phyloP scores from a whole-genome alignment of 306 rosid genomes.

The Casuarina glauca region DNA sequence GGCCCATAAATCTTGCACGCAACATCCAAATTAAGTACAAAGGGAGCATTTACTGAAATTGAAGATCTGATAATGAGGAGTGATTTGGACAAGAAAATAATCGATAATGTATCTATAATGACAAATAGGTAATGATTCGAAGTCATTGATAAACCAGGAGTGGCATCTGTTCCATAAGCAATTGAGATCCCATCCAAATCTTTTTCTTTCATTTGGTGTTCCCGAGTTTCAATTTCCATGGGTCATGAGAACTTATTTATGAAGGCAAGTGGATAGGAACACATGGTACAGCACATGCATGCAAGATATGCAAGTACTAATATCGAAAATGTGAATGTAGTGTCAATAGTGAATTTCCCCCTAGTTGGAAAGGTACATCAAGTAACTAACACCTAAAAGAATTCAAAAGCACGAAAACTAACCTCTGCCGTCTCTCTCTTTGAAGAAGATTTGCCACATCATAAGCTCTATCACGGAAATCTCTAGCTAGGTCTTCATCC shows the following conservation, averaged over 20 bases:
- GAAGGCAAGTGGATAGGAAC: not conserved
- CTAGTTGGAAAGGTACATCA: slow-evolving; percentile 1
- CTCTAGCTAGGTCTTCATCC: slow-evolving; percentile 80
- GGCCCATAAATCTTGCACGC: not conserved
- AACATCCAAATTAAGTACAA: not conserved
- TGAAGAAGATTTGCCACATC: slow-evolving; percentile 56
- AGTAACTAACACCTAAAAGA: not conserved
- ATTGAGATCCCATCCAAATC: not conserved
- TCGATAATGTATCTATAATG: not conserved
- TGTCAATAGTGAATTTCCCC: not conserved
- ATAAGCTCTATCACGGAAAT: slow-evolving; percentile 86
- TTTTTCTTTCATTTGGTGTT: not conserved
- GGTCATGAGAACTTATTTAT: not conserved
- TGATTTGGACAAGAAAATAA: not conserved
- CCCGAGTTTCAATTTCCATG: not conserved
- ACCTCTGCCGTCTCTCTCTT: slow-evolving; percentile 72
- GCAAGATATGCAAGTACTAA: slow-evolving; percentile 3
- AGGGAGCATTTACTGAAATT: not conserved
- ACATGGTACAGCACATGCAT: not conserved
- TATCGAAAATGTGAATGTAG: not conserved
- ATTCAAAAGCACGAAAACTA: not conserved
- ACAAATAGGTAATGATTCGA: not conserved
- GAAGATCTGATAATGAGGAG: not conserved
- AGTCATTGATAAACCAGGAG: not conserved
- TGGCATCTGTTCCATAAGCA: not conserved